A percentile compares a stretch with the other conserved stretches of the same genome.
Conservation (phyloP, 139 green algal genomes). For the Auxenochlorella pyrenoidosa region DNA sequence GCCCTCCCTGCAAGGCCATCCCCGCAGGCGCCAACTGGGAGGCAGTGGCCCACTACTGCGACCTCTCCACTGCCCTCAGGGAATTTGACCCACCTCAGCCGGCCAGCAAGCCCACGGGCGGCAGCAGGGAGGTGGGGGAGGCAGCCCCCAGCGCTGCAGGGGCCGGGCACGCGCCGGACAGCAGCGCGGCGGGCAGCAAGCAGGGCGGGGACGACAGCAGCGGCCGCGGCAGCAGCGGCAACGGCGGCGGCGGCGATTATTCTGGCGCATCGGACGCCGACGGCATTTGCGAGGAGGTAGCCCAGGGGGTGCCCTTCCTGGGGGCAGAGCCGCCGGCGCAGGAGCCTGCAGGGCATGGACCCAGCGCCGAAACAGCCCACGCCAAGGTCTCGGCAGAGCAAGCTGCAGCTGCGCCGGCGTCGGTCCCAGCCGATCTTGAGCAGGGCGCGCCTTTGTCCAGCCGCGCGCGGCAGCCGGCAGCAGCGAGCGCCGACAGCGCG, state of each 20-base stretch:
- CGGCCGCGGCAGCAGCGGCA: not conserved
- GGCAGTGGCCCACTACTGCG: slow-evolving; percentile 60
- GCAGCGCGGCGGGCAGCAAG: not conserved
- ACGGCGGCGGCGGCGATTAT: not conserved
- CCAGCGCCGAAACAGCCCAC: no score
- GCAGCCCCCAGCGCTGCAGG: no score
- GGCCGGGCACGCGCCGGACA: not conserved
- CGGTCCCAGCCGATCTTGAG: not conserved
- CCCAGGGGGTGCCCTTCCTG: not conserved
- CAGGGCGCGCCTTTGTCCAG: not conserved
- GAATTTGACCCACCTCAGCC: not conserved
- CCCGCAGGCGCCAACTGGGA: slow-evolving; percentile 76
- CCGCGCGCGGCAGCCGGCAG: not conserved
- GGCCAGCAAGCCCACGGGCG: not conserved
- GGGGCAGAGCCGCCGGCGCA: not conserved
- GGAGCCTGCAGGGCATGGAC: not conserved
- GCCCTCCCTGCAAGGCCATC: not conserved
- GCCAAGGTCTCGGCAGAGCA: not conserved
- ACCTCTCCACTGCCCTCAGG: slow-evolving; percentile 34
- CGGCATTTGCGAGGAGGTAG: not conserved
- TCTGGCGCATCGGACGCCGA: not conserved
- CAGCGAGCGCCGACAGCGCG: slow-evolving; percentile 43
- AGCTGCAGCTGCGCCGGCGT: not conserved
- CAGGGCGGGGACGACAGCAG: not conserved
- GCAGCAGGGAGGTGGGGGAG: not conserved